Evolutionary conservation across 2,329 filamentous ascomycete species (phyloP), one percentile per base, ranked within the genome.

Genomic region (Apiospora aurea): DNA sequence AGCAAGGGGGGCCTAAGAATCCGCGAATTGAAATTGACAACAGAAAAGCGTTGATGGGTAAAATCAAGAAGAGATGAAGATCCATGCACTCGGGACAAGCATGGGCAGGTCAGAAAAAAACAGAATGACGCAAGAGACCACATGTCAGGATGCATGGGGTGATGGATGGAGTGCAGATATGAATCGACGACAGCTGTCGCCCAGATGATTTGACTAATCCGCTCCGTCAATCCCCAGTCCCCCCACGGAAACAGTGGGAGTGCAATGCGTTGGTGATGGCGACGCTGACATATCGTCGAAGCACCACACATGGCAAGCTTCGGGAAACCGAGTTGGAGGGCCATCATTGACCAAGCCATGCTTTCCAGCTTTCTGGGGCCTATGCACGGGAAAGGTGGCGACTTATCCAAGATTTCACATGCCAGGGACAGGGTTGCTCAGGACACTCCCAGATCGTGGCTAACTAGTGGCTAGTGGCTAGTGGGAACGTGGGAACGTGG

Each of bases 61-160:
- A 14, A 38, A 38, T 38, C 7, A 38, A 16, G 46, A 7, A n/a
- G 34, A 24, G 41, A 43, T 43, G 41, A 43, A 43, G 34, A 64
- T 6, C 57, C 57, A 64, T 38, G 57, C 57, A 10, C 57, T 64
- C 29, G 57, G 57, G 11, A 14, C 34, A 21, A 41, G 26, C 26
- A 29, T 29, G 3, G 7, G 10, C 57, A 64, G 21, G 57, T 21
- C 34, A 57, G 51, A 41, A 38, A 24, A n/a, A 24, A n/a, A 24
- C 34, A 38, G 34, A 64, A 64, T 64, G 57, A 64, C 57, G 57
- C 57, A 64, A 64, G 49, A 14, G 57, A 64, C 57, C 29, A 21
- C n/a, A 61, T 61, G n/a, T 41, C 57, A 64, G n/a, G 57, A 41
- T 64, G 57, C 57, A 64, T 64, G 34, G 41, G 41, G n/a, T 64